Evolutionary conservation across 805 yeast genomes (phyloP).

Genomic region (Metschnikowia similis): DNA sequence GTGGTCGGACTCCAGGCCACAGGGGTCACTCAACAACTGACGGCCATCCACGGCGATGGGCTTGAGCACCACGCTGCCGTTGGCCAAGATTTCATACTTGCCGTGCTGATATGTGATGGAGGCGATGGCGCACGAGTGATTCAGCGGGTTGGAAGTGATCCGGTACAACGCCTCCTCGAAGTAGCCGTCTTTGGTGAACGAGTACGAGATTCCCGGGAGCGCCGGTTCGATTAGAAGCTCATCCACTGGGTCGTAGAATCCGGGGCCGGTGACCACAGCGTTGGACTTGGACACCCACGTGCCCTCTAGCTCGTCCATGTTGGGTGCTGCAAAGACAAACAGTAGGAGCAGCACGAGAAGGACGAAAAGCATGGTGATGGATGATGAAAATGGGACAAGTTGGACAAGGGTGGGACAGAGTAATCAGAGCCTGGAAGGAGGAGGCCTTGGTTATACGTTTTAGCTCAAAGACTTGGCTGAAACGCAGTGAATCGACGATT

Average conservation of each 20-base stretch:
- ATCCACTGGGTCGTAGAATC: constrained; percentile 93
- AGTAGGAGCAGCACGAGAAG: constrained; percentile 7
- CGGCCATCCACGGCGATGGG: constrained; percentile 91
- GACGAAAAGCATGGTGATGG: background rate
- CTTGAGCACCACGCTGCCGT: constrained; percentile 64
- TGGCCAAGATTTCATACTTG: constrained; percentile 53
- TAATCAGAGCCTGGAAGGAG: background rate
- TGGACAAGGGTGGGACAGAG: background rate
- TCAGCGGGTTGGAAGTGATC: constrained; percentile 60
- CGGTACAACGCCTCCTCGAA: constrained; percentile 89
- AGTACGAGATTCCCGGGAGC: constrained; percentile 87
- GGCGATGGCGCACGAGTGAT: constrained; percentile 83
- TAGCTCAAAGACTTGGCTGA: too few relatives aligned
- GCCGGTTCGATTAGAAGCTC: constrained; percentile 94
- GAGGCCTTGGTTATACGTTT: background rate
- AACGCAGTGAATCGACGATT: too few relatives aligned
- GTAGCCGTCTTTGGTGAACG: constrained; percentile 89
- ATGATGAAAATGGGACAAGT: background rate
- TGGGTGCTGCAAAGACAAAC: constrained; percentile 28
- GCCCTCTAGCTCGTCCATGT: constrained; percentile 57
- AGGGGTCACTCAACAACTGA: constrained; percentile 84
- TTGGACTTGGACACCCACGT: constrained; percentile 95
- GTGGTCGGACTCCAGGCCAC: constrained; percentile 35
- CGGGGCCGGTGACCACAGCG: constrained; percentile 94
- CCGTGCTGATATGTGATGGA: constrained; percentile 89